Percentiles rank a stretch among this genome's conserved stretches.
phyloP scores from a whole-genome alignment of 176 grass and related monocot species.

The Aegilops speltoides region DNA sequence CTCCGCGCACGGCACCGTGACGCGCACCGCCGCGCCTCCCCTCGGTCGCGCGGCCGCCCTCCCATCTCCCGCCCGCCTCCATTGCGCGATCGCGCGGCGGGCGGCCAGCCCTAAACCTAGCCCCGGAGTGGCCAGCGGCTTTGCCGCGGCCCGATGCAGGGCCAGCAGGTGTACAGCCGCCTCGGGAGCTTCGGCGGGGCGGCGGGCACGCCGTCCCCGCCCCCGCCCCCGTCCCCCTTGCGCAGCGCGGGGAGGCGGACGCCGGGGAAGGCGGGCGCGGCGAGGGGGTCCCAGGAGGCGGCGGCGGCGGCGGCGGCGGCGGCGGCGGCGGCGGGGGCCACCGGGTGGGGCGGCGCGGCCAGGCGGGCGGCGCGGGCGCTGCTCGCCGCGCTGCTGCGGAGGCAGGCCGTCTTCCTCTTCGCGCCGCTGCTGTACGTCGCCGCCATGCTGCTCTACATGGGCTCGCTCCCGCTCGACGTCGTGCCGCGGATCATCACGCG shows the following conservation, averaged over 20 bases:
- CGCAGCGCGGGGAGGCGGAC: slow-evolving; percentile 34
- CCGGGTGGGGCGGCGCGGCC: slow-evolving; percentile 26
- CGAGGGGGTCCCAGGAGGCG: background rate
- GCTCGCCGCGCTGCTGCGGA: slow-evolving; percentile 69
- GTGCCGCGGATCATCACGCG: slow-evolving; percentile 80
- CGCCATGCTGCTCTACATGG: slow-evolving; percentile 91
- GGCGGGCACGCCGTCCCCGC: slow-evolving; percentile 38
- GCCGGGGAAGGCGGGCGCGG: slow-evolving; percentile 36
- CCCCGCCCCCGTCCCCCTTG: slow-evolving; percentile 48
- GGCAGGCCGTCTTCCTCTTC: slow-evolving; percentile 97
- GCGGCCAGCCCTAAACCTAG: slow-evolving; percentile 39
- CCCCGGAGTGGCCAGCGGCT: background rate
- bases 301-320: background rate
- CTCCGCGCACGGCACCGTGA: slow-evolving; percentile 11
- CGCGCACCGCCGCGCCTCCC: background rate
- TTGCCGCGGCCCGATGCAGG: slow-evolving; percentile 44
- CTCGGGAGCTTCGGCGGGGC: slow-evolving; percentile 58
- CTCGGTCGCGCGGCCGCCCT: background rate
- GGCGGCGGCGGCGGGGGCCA: slow-evolving; percentile 18
- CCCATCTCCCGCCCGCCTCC: background rate
- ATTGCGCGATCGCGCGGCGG: too few species aligned
- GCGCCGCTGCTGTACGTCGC: slow-evolving; percentile 94
- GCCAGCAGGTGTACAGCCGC: slow-evolving; percentile 64
- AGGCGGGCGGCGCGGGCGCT: slow-evolving; percentile 56
- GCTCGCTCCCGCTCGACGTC: slow-evolving; percentile 81